Conservation (phyloP, 1,284 basidiomycete species). For the Amylostereum areolatum region DNA sequence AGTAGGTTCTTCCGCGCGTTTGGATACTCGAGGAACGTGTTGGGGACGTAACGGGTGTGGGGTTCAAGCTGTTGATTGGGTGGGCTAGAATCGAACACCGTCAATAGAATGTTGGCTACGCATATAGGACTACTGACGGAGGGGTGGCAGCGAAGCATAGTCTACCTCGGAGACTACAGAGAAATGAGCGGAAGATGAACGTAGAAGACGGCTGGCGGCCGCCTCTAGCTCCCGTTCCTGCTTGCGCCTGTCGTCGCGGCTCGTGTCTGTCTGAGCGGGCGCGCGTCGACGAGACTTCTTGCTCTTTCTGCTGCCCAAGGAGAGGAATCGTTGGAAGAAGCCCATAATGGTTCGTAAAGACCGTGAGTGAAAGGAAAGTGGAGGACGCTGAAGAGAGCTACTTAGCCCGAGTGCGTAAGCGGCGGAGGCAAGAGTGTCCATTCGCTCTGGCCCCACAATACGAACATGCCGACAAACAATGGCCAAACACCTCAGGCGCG, state of each 20-base stretch:
- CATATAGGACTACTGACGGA: slow-evolving; percentile 45
- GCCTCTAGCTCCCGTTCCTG: slow-evolving; percentile 49
- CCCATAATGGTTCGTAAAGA: slow-evolving; percentile 40
- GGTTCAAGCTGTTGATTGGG: slow-evolving; percentile 53
- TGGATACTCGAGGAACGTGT: slow-evolving; percentile 36
- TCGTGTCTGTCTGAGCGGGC: slow-evolving; percentile 6
- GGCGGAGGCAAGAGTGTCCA: not conserved
- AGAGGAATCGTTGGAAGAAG: slow-evolving; percentile 65
- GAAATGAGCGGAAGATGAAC: slow-evolving; percentile 66
- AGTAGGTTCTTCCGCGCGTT: slow-evolving; percentile 51
- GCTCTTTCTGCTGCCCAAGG: slow-evolving; percentile 58
- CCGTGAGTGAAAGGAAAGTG: slow-evolving; percentile 2
- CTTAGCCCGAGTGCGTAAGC: not conserved
- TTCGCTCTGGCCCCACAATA: slow-evolving; percentile 2
- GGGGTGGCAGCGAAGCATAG: slow-evolving; percentile 51
- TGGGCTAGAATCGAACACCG: slow-evolving; percentile 42
- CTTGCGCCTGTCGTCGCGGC: slow-evolving; percentile 18
- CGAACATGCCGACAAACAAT: slow-evolving; percentile 1
- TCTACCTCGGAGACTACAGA: slow-evolving; percentile 48
- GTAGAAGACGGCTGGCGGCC: slow-evolving; percentile 51
- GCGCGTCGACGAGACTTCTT: slow-evolving; percentile 33
- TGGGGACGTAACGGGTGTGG: slow-evolving; percentile 36
- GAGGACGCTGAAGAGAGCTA: not conserved
- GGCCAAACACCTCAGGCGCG: slow-evolving; percentile 1
- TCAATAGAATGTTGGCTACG: not conserved